A percentile compares a stretch with the other conserved stretches of the same genome.
Evolutionary conservation across 139 green algal genomes (phyloP).

Genomic region (Pleodorina starrii): DNA sequence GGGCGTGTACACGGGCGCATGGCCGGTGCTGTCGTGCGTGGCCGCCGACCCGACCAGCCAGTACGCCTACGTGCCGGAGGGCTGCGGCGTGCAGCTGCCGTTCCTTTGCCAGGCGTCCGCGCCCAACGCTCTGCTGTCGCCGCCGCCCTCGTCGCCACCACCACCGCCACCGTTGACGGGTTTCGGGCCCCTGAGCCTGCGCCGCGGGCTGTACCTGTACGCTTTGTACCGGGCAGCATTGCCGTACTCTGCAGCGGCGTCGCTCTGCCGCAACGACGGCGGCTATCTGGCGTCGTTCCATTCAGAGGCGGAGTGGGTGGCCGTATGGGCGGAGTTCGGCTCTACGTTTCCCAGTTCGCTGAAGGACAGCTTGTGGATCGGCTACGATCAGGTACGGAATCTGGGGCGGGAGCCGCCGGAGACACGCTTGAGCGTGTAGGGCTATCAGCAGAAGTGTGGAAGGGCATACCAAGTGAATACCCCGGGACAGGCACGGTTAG

Average conservation of each 20-base stretch:
- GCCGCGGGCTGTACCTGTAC: conserved; percentile 31
- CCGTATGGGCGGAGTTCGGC: neutral
- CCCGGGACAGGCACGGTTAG: too few species aligned
- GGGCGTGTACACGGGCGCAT: conserved; percentile 10
- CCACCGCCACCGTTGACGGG: conserved; percentile 11
- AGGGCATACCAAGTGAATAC: too few species aligned
- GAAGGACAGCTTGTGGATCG: conserved; percentile 29
- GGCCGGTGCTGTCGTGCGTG: conserved; percentile 38
- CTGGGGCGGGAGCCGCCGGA: too few species aligned
- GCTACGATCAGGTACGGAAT: conserved; percentile 1
- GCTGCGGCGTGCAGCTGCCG: conserved; percentile 37
- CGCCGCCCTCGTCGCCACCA: conserved; percentile 1
- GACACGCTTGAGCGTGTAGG: too few species aligned
- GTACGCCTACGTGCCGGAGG: conserved; percentile 23
- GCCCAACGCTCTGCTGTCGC: neutral
- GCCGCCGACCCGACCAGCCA: neutral
- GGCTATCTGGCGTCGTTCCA: conserved; percentile 44
- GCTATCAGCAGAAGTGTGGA: too few species aligned
- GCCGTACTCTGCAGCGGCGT: neutral
- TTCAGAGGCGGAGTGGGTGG: neutral
- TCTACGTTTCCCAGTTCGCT: neutral
- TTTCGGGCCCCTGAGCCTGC: neutral
- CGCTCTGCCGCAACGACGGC: conserved; percentile 23
- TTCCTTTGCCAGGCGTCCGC: conserved; percentile 7
- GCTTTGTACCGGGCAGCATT: neutral